A percentile compares a stretch with the other conserved stretches of the same genome.
These are phyloP conservation scores for Raddia distichophylla DNA, from an alignment of 176 grass and related monocot genomes.

Conservation along the genomic window DNA sequence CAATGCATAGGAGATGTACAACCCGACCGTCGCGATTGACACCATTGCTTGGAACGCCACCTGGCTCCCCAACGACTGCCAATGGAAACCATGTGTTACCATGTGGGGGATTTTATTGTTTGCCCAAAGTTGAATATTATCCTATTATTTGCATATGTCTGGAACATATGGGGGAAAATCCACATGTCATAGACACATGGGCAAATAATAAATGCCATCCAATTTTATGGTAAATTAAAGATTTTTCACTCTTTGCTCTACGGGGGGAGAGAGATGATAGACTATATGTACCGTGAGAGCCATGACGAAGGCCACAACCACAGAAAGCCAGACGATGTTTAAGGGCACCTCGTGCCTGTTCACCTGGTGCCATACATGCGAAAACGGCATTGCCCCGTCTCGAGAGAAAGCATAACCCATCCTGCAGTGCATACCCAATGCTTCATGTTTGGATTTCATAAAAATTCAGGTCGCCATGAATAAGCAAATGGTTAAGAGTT, in stretches of 20 bases:
- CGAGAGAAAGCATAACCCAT: slow-evolving; percentile 72
- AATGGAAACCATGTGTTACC: neutral
- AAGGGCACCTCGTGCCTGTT: slow-evolving; percentile 65
- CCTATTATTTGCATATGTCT: no score
- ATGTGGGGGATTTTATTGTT: no score
- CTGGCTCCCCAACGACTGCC: slow-evolving; percentile 68
- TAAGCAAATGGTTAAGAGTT: no score
- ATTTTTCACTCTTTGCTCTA: no score
- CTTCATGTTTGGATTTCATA: no score
- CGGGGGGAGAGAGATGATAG: no score
- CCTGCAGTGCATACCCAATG: slow-evolving; percentile 4
- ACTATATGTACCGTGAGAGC: slow-evolving; percentile 34
- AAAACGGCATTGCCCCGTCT: slow-evolving; percentile 68
- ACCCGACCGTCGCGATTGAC: slow-evolving; percentile 61
- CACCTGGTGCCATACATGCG: slow-evolving; percentile 49
- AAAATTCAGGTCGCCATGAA: no score
- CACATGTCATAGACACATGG: no score
- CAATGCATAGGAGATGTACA: slow-evolving; percentile 74
- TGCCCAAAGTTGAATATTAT: no score
- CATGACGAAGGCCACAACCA: slow-evolving; percentile 52
- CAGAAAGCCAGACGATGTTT: slow-evolving; percentile 70
- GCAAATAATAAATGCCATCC: no score
- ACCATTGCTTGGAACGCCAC: slow-evolving; percentile 93
- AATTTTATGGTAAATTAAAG: no score
- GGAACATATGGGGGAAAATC: no score